Evolutionary conservation across 768 basidiomycete genomes (phyloP).

Genomic region (Dendrothele bispora): DNA sequence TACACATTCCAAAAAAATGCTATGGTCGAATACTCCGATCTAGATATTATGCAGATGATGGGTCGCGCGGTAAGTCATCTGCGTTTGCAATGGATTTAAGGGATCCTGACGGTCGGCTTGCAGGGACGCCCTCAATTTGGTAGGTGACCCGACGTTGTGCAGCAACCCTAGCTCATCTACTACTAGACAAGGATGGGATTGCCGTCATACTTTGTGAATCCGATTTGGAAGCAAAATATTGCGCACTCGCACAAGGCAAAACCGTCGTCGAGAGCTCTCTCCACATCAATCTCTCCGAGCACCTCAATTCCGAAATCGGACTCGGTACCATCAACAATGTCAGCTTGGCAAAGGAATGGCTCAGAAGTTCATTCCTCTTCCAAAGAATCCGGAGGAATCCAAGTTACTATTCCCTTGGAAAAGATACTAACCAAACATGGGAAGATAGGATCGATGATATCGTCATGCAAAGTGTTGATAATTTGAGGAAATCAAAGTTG

Average conservation of each 20-base stretch:
- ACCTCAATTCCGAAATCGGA: slow-evolving; percentile 92
- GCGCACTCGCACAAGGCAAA: slow-evolving; percentile 62
- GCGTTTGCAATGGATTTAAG: not conserved
- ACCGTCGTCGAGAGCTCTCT: slow-evolving; percentile 85
- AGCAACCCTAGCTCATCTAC: not conserved
- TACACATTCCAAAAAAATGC: slow-evolving; percentile 70
- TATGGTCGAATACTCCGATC: slow-evolving; percentile 82
- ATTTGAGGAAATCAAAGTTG: slow-evolving; percentile 60
- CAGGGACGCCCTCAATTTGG: slow-evolving; percentile 93
- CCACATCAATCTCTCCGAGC: slow-evolving; percentile 82
- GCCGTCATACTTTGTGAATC: slow-evolving; percentile 83
- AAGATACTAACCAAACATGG: slow-evolving; percentile 60
- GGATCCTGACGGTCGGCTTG: not conserved
- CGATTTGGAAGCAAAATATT: slow-evolving; percentile 71
- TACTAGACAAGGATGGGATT: slow-evolving; percentile 75
- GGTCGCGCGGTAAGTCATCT: slow-evolving; percentile 74
- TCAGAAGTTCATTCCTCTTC: slow-evolving; percentile 82
- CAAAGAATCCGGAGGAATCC: slow-evolving; percentile 87
- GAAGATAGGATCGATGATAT: slow-evolving; percentile 71
- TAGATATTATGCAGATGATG: slow-evolving; percentile 96
- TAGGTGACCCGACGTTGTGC: slow-evolving; percentile 21
- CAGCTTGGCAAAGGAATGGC: slow-evolving; percentile 77
- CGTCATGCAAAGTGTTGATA: slow-evolving; percentile 63
- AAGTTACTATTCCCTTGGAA: slow-evolving; percentile 64
- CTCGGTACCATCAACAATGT: slow-evolving; percentile 78